Evolutionary conservation across 1,284 basidiomycete species (phyloP).

Genomic region (Sanguinoderma infundibulare): DNA sequence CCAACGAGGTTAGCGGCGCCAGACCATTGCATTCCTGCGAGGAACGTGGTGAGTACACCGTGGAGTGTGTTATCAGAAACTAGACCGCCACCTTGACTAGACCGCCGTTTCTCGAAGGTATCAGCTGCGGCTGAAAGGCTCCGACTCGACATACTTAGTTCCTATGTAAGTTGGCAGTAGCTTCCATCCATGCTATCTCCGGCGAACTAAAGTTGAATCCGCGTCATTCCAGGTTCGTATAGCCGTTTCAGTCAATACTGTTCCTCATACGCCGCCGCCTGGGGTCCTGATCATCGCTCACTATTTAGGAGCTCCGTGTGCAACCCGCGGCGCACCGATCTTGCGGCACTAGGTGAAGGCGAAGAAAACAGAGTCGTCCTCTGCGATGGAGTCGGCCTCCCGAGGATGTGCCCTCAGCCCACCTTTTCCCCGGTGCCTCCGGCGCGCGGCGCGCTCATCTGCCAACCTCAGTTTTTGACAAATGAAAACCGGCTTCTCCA

Average conservation of each 20-base stretch:
- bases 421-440: neutral
- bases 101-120: no score
- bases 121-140: no score
- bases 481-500: neutral
- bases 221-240: neutral
- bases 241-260: neutral
- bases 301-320: neutral
- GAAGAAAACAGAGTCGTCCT: neutral
- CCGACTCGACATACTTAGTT: no score
- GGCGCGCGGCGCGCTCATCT: conserved; percentile 1
- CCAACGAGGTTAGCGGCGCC: no score
- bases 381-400: neutral
- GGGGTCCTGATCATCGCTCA: neutral
- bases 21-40: no score
- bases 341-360: neutral
- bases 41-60: no score
- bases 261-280: neutral
- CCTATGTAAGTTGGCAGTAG: no score
- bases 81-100: no score
- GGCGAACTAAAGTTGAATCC: neutral
- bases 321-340: neutral
- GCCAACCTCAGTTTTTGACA: neutral
- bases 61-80: no score
- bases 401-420: neutral
- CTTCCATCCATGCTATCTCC: neutral